A percentile compares a stretch with the other conserved stretches of the same genome.
phyloP scores from a whole-genome alignment of 305 asterid species.

The Vinca major region DNA sequence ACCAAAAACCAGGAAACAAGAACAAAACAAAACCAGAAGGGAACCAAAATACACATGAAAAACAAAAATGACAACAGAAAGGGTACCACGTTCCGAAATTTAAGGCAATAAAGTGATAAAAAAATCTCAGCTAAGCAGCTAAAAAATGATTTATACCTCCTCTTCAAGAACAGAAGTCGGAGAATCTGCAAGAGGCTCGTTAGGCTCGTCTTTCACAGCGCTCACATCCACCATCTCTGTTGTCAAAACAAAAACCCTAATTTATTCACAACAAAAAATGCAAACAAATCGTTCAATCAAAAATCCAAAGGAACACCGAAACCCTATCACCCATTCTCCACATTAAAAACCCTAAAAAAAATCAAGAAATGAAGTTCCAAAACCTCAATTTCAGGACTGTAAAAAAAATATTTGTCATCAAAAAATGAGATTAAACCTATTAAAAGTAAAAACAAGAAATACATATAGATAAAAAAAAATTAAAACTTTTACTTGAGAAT shows the following conservation, averaged over 20 bases:
- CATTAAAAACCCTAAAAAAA: not conserved
- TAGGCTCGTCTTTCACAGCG: constrained; percentile 46
- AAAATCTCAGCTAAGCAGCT: not conserved
- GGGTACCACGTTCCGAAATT: not conserved
- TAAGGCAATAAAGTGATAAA: not conserved
- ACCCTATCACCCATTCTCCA: not conserved
- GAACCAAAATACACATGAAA: not conserved
- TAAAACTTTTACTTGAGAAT: not conserved
- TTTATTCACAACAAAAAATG: not conserved
- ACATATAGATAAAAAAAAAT: not conserved
- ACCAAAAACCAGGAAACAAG: no score
- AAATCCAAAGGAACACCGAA: not conserved
- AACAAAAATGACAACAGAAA: constrained; percentile 6
- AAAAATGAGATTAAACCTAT: not conserved
- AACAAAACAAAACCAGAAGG: no score
- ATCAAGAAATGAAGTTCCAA: not conserved
- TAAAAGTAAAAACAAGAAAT: constrained; percentile 11
- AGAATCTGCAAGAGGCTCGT: constrained; percentile 54
- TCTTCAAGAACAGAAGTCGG: constrained; percentile 94
- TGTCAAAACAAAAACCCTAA: constrained; percentile 8
- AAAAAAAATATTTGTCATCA: not conserved
- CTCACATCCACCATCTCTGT: constrained; percentile 36
- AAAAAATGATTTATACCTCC: constrained; percentile 35
- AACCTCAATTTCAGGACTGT: not conserved
- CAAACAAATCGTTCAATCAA: constrained; percentile 1